A percentile compares a stretch with the other conserved stretches of the same genome.
Conservation (phyloP, 305 asterid species). For the Caryopteris hybrid region DNA sequence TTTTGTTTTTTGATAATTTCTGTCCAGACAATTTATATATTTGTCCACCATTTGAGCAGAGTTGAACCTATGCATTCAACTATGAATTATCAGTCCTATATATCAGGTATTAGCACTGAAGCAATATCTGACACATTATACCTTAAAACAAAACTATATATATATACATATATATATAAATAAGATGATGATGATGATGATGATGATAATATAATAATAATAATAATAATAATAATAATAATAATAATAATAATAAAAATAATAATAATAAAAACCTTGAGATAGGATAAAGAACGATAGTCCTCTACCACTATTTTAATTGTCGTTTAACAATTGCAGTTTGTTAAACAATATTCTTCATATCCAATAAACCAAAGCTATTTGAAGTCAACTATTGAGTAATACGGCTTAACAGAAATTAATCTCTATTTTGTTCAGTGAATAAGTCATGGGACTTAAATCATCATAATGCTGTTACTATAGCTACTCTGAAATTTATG, state of each 20-base stretch:
- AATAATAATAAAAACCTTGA: background rate
- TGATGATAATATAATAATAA: no score
- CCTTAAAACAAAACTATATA: background rate
- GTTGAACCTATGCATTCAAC: conserved; percentile 1
- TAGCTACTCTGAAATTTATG: background rate
- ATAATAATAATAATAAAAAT: no score
- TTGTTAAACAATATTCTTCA: no score
- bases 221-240: no score
- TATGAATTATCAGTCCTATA: background rate
- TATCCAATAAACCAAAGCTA: no score
- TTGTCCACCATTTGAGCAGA: background rate
- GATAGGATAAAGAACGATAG: background rate
- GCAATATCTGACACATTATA: background rate
- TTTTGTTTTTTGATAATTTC: background rate
- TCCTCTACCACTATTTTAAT: background rate
- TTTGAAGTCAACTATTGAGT: background rate
- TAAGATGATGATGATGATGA: no score
- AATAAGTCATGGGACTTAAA: background rate
- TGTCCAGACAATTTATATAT: background rate
- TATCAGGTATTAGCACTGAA: background rate
- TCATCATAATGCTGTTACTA: background rate
- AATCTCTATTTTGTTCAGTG: conserved; percentile 3
- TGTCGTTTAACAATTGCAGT: conserved; percentile 2
- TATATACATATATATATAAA: no score
- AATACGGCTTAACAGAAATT: background rate